phyloP scores from a whole-genome alignment of 805 yeast genomes.

The Clavispora fructus region DNA sequence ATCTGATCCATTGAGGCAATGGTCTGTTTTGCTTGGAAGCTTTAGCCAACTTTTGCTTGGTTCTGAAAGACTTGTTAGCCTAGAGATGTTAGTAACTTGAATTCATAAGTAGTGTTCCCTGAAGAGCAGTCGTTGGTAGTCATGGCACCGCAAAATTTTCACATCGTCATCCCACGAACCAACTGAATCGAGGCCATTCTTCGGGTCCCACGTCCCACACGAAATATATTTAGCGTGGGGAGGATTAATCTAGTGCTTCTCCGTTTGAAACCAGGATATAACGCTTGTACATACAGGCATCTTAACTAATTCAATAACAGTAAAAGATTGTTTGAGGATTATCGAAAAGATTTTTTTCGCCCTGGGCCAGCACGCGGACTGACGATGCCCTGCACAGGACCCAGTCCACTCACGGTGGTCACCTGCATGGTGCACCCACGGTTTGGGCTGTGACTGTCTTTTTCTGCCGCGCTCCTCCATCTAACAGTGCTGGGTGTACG shows the following conservation, averaged over 20 bases:
- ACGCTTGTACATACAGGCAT: constrained; percentile 38
- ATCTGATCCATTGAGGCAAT: constrained; percentile 99
- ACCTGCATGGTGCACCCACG: not conserved
- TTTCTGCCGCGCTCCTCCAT: not conserved
- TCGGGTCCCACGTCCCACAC: not conserved
- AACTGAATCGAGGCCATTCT: not conserved
- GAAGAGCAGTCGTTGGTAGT: not conserved
- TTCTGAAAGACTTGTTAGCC: constrained; percentile 94
- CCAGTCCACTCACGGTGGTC: not conserved
- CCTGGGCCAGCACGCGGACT: constrained; percentile 1
- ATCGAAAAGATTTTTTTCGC: constrained; percentile 13
- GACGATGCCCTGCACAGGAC: not conserved
- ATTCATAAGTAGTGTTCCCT: not conserved
- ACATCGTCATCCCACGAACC: not conserved
- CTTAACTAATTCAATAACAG: constrained; percentile 14
- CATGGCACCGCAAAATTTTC: not conserved
- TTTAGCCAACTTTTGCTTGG: constrained; percentile 98
- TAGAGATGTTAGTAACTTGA: constrained; percentile 32
- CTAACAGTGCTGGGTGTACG: not conserved
- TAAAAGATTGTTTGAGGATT: constrained; percentile 4
- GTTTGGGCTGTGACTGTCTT: constrained; percentile 1
- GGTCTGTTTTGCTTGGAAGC: constrained; percentile 99
- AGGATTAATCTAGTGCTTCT: not conserved
- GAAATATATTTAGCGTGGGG: not conserved
- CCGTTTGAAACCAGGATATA: not conserved